Percentiles rank a stretch among this genome's conserved stretches.
These are phyloP conservation scores for Hevea brasiliensis DNA, from an alignment of 345 rosid species.

Conservation along the genomic window DNA sequence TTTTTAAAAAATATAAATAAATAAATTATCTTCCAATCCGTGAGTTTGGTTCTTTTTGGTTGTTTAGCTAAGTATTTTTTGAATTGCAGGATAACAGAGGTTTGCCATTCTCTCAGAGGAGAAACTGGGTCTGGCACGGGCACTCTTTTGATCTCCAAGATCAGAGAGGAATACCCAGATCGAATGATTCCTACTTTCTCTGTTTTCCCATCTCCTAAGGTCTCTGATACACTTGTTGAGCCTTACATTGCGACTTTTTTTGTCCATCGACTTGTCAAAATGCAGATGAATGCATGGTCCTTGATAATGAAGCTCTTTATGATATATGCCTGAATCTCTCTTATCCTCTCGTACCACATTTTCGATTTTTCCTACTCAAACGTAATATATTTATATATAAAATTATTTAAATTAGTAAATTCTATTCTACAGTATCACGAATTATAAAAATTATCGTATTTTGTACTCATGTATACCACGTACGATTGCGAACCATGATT, in stretches of 20 bases:
- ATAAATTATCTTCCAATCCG: background rate
- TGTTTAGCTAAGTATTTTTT: background rate
- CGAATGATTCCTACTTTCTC: constrained; percentile 76
- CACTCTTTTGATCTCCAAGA: constrained; percentile 63
- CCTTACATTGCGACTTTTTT: constrained; percentile 69
- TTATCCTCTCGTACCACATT: too few relatives aligned
- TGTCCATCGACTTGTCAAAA: constrained; percentile 63
- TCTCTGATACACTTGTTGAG: constrained; percentile 67
- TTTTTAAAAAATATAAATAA: background rate
- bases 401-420: too few relatives aligned
- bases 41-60: background rate
- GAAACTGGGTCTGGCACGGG: constrained; percentile 74
- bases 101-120: constrained; percentile 65
- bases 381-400: too few relatives aligned
- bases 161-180: constrained; percentile 73
- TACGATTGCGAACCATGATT: too few relatives aligned
- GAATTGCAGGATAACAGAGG: constrained; percentile 52
- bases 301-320: too few relatives aligned
- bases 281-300: constrained; percentile 71
- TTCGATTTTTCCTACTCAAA: too few relatives aligned
- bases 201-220: constrained; percentile 68
- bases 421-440: too few relatives aligned
- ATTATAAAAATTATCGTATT: too few relatives aligned
- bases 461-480: too few relatives aligned
- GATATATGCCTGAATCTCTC: constrained; percentile 66